Evolutionary conservation across 495 filamentous ascomycete genomes (phyloP), one percentile per base, ranked within the genome.

Genomic region (Saxophila tyrrhenica): DNA sequence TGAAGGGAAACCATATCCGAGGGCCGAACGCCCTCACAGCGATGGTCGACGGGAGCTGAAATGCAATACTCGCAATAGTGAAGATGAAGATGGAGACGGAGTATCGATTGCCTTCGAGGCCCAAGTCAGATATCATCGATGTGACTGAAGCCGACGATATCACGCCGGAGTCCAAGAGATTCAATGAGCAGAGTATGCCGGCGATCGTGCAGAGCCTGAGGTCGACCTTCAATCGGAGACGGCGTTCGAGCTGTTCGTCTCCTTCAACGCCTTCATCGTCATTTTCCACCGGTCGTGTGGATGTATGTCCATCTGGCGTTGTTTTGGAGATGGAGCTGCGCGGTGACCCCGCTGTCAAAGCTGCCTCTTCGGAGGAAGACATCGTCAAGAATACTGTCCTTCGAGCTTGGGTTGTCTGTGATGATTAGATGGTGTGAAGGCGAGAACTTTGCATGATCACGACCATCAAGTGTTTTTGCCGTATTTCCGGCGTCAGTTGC

Each of bases 11-110:
- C 81, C 78, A 87, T 41, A 80, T 52, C 21, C 85, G 73, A 0
- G 85, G 85, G 13, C 85, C 84, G 45, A 85, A 70, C 7, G 79
- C 72, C 29, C 85, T 75, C 39, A 86, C 81, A 3, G 82, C 79
- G 20, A 88, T 70, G 1, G 85, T 89, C 25, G 79, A 81, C 0
- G 86, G 85, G 16, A 90, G 71, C 63, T 90, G 85, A 61, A 86
- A 88, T 21, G 76, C 74, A 43, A 90, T 84, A 64, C 79, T 83
- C 13, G 82, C 75, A 54, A 88, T 75, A 24, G 85, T 88, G 70
- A 87, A 88, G 63, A 88, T 85, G 67, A 90, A 84, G 50, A 90
- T 89, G 23, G 82, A 74, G 16, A 88, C 77, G 9, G 79, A 84
- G 65, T 84, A 86, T 19, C 80, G 74, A 19, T 79, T 79, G 11